Conservation (phyloP, 768 basidiomycete species). For the Chalciporus chontae region DNA sequence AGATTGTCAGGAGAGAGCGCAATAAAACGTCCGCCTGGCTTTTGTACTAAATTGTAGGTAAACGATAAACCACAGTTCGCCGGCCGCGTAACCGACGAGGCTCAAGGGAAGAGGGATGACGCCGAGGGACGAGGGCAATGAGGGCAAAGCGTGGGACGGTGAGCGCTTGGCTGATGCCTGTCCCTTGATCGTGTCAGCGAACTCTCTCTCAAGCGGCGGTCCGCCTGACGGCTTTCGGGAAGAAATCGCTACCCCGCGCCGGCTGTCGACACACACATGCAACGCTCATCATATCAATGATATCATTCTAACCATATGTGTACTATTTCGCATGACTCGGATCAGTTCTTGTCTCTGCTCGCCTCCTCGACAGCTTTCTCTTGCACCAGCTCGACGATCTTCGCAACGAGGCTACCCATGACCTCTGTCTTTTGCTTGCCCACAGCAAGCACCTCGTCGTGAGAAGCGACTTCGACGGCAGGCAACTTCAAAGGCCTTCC, state of each 20-base stretch:
- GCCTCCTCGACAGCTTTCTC: slow-evolving; percentile 11
- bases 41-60: slow-evolving; percentile 14
- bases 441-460: slow-evolving; percentile 71
- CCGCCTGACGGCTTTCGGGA: no score
- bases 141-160: slow-evolving; percentile 5
- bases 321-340: neutral
- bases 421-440: slow-evolving; percentile 67
- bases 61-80: slow-evolving; percentile 10
- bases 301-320: neutral
- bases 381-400: slow-evolving; percentile 48
- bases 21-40: slow-evolving; percentile 6
- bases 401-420: slow-evolving; percentile 68
- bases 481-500: slow-evolving; percentile 48
- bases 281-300: no score
- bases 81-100: slow-evolving; percentile 23
- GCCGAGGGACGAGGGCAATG: slow-evolving; percentile 13
- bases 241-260: no score
- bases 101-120: no score
- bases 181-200: no score
- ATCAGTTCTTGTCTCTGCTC: slow-evolving; percentile 4
- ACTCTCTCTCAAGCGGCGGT: no score
- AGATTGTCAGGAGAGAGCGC: slow-evolving; percentile 4
- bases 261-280: no score
- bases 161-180: neutral
- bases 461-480: slow-evolving; percentile 53